Conservation (phyloP, 345 rosid genomes). For the Acer saccharum region DNA sequence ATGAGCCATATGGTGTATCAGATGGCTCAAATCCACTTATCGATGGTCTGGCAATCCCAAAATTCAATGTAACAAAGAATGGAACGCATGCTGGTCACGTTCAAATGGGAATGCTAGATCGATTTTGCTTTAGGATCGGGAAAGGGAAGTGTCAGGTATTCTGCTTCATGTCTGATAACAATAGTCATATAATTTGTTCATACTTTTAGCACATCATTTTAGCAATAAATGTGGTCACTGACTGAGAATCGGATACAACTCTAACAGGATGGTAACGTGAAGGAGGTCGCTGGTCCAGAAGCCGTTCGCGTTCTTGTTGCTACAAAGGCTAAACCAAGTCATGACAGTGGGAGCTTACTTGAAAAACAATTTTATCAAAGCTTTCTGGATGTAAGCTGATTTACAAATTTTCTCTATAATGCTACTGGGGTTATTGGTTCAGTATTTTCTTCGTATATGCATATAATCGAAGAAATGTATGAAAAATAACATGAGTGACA, state of each 20-base stretch:
- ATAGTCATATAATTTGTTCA: neutral
- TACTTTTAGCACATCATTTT: neutral
- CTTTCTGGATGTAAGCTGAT: constrained; percentile 74
- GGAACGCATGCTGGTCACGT: constrained; percentile 91
- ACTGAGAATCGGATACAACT: neutral
- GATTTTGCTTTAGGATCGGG: constrained; percentile 43
- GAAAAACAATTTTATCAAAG: constrained; percentile 64
- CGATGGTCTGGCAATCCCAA: constrained; percentile 52
- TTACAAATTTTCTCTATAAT: neutral
- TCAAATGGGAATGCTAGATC: constrained; percentile 70
- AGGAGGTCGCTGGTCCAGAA: constrained; percentile 55
- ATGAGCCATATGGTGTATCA: constrained; percentile 66
- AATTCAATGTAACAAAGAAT: constrained; percentile 53
- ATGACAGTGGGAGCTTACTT: constrained; percentile 45
- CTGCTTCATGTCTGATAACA: neutral
- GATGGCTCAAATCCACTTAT: constrained; percentile 88
- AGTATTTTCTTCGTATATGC: too few species aligned
- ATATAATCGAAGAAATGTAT: too few species aligned
- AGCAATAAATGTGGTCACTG: neutral
- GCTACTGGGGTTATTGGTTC: too few species aligned
- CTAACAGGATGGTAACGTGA: constrained; percentile 77
- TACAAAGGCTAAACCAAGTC: constrained; percentile 62
- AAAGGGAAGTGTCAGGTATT: constrained; percentile 80
- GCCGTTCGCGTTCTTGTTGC: constrained; percentile 85
- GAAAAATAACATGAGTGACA: neutral